phyloP scores from a whole-genome alignment of 768 basidiomycete genomes.

The Cantharellus cinnabarinus region DNA sequence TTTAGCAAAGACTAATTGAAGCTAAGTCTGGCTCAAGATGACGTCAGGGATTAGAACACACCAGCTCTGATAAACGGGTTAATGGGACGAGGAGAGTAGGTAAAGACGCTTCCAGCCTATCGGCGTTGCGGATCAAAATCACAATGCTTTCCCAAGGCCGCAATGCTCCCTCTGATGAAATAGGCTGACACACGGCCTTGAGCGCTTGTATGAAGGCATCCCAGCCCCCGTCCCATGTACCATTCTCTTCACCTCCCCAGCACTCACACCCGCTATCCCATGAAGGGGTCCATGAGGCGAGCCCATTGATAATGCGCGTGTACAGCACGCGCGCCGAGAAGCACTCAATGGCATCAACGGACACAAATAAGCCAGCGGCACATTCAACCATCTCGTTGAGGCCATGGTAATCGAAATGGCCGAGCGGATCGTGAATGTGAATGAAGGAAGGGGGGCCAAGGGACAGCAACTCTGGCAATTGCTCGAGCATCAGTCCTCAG shows the following conservation, averaged over 20 bases:
- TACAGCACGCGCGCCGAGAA: slow-evolving; percentile 44
- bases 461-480: slow-evolving; percentile 11
- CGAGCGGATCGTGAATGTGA: slow-evolving; percentile 38
- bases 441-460: slow-evolving; percentile 40
- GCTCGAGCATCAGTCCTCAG: neutral
- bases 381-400: neutral
- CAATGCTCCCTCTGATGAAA: neutral
- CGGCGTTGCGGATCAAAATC: slow-evolving; percentile 45
- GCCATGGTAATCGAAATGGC: slow-evolving; percentile 6
- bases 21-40: neutral
- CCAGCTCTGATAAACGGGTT: slow-evolving; percentile 50
- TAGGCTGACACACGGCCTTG: neutral
- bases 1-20: slow-evolving; percentile 14
- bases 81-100: slow-evolving; percentile 52
- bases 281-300: slow-evolving; percentile 32
- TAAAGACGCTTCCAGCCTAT: slow-evolving; percentile 38
- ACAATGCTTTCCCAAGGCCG: slow-evolving; percentile 19
- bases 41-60: slow-evolving; percentile 13
- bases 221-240: slow-evolving; percentile 5
- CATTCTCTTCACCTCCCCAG: slow-evolving; percentile 2
- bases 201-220: slow-evolving; percentile 7
- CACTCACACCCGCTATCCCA: slow-evolving; percentile 24
- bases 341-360: slow-evolving; percentile 19
- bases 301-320: slow-evolving; percentile 40
- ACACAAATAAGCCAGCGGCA: neutral